Percentiles rank a stretch among this genome's conserved stretches.
phyloP scores from a whole-genome alignment of 805 yeast species.

The Metschnikowia matae region DNA sequence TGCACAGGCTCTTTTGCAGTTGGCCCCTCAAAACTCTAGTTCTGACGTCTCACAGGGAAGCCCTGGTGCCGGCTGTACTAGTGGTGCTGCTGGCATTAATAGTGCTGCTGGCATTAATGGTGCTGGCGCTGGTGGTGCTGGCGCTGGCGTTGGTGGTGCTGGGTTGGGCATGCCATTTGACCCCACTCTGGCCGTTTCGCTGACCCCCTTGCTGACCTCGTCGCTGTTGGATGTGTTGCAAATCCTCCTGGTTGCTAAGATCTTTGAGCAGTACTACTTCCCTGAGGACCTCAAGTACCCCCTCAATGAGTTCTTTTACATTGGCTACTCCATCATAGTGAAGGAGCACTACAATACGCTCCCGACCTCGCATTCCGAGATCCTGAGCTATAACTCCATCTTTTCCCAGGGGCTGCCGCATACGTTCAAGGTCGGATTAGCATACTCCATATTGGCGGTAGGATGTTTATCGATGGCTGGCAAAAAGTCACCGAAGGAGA shows the following conservation, averaged over 20 bases:
- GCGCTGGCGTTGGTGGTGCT: too few species aligned
- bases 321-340: constrained; percentile 27
- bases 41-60: not conserved
- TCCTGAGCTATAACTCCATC: constrained; percentile 21
- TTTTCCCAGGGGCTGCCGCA: constrained; percentile 17
- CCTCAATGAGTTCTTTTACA: constrained; percentile 27
- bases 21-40: constrained; percentile 6
- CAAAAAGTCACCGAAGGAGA: constrained; percentile 24
- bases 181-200: constrained; percentile 72
- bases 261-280: constrained; percentile 19
- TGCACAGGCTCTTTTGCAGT: constrained; percentile 10
- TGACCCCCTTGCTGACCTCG: constrained; percentile 63
- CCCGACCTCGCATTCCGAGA: constrained; percentile 19
- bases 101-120: too few species aligned
- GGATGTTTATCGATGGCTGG: constrained; percentile 30
- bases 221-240: constrained; percentile 51
- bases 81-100: too few species aligned
- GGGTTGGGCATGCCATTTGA: constrained; percentile 63
- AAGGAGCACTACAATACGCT: constrained; percentile 18
- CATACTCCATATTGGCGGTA: constrained; percentile 43
- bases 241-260: constrained; percentile 26
- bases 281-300: constrained; percentile 8
- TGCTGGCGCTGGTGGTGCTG: too few species aligned
- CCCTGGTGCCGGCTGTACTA: not conserved
- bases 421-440: constrained; percentile 35